Conservation (phyloP, 371 early-diverging fungal genomes). For the Phascolomyces articulosus region DNA sequence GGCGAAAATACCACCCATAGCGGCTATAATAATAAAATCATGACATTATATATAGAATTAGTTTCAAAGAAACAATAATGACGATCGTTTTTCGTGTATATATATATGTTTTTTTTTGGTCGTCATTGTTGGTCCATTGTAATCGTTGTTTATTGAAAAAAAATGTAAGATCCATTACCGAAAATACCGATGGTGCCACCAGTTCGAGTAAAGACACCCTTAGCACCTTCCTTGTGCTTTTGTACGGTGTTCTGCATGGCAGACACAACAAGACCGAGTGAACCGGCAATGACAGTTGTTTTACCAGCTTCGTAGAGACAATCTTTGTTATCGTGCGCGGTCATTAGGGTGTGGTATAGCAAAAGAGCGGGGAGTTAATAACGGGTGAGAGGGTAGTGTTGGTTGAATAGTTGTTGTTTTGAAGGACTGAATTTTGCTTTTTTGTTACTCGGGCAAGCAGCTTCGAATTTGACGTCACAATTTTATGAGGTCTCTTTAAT, state of each 20-base stretch:
- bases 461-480: not conserved
- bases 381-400: not conserved
- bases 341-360: constrained; percentile 25
- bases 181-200: constrained; percentile 74
- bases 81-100: not conserved
- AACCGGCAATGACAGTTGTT: constrained; percentile 62
- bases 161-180: constrained; percentile 48
- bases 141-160: not conserved
- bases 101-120: not conserved
- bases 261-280: constrained; percentile 69
- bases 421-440: not conserved
- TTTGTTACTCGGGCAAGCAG: not conserved
- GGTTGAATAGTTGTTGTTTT: constrained; percentile 1
- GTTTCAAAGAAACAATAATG: not conserved
- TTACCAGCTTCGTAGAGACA: constrained; percentile 59
- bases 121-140: not conserved
- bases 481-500: no score
- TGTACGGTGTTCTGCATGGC: constrained; percentile 75
- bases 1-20: constrained; percentile 81
- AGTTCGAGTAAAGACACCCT: constrained; percentile 68
- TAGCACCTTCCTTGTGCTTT: constrained; percentile 66
- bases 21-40: constrained; percentile 51
- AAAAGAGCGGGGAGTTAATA: constrained; percentile 5
- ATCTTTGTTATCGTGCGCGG: constrained; percentile 50
- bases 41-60: not conserved